phyloP scores from a whole-genome alignment of 139 green algal genomes.

The Tetraselmis striata region DNA sequence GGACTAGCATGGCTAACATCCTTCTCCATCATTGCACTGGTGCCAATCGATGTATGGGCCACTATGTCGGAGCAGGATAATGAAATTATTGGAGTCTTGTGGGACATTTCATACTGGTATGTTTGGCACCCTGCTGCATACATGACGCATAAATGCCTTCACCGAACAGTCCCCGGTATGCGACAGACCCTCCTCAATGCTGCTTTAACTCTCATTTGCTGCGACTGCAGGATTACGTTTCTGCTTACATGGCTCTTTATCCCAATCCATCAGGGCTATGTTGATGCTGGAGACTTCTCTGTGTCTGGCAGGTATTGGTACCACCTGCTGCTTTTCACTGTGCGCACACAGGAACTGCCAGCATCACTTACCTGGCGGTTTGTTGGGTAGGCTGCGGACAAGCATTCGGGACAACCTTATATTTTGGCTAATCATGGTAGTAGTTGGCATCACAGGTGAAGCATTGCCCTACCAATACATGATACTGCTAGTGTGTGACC shows the following conservation, averaged over 20 bases:
- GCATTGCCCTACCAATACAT: too few species aligned
- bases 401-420: conserved; percentile 63
- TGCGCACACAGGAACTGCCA: too few species aligned
- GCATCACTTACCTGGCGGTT: background rate
- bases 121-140: too few species aligned
- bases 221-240: conserved; percentile 66
- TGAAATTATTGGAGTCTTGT: conserved; percentile 43
- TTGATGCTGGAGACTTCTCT: conserved; percentile 83
- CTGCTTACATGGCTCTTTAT: conserved; percentile 79
- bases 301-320: conserved; percentile 24
- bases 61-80: conserved; percentile 29
- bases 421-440: conserved; percentile 62
- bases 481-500: too few species aligned
- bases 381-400: conserved; percentile 25
- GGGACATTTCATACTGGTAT: conserved; percentile 68
- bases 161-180: too few species aligned
- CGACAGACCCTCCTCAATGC: too few species aligned
- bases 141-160: too few species aligned
- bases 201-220: too few species aligned
- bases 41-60: conserved; percentile 75
- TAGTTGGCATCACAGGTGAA: conserved; percentile 38
- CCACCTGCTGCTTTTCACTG: background rate
- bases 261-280: conserved; percentile 78
- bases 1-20: conserved; percentile 74
- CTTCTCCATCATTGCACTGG: conserved; percentile 73